A percentile compares a stretch with the other conserved stretches of the same genome.
Conservation (phyloP, 1,139 yeast species). For the Debaryomyces coudertii region DNA sequence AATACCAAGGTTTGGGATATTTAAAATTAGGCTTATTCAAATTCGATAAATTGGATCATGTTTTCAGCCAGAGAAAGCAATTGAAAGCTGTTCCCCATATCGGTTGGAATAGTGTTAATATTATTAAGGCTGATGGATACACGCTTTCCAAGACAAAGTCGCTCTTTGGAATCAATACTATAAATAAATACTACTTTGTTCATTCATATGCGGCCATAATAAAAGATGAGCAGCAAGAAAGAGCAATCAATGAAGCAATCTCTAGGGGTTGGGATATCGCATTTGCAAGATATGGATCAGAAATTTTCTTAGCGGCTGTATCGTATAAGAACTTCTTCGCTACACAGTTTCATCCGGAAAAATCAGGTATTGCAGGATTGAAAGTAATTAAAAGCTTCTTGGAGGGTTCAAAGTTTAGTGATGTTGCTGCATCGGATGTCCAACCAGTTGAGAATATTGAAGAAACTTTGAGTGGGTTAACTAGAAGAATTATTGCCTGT, state of each 20-base stretch:
- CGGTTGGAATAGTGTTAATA: slow-evolving; percentile 76
- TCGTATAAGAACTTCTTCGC: slow-evolving; percentile 80
- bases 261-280: slow-evolving; percentile 78
- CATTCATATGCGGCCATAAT: slow-evolving; percentile 87
- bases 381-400: slow-evolving; percentile 73
- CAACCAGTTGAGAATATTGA: slow-evolving; percentile 35
- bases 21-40: slow-evolving; percentile 56
- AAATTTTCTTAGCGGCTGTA: slow-evolving; percentile 83
- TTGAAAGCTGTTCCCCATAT: slow-evolving; percentile 89
- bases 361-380: slow-evolving; percentile 89
- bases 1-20: slow-evolving; percentile 56
- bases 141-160: slow-evolving; percentile 24
- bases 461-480: slow-evolving; percentile 66
- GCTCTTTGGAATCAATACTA: slow-evolving; percentile 65
- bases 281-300: slow-evolving; percentile 72
- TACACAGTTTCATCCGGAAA: slow-evolving; percentile 97
- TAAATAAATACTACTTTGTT: slow-evolving; percentile 84
- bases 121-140: slow-evolving; percentile 21
- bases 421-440: slow-evolving; percentile 22
- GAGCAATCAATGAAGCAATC: slow-evolving; percentile 32
- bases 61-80: slow-evolving; percentile 23
- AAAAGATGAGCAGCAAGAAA: slow-evolving; percentile 32
- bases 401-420: slow-evolving; percentile 44
- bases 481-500: slow-evolving; percentile 92
- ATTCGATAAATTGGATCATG: slow-evolving; percentile 54